These are phyloP conservation scores for Candida loeiensis DNA, from an alignment of 805 yeast genomes.

Conservation along the genomic window DNA sequence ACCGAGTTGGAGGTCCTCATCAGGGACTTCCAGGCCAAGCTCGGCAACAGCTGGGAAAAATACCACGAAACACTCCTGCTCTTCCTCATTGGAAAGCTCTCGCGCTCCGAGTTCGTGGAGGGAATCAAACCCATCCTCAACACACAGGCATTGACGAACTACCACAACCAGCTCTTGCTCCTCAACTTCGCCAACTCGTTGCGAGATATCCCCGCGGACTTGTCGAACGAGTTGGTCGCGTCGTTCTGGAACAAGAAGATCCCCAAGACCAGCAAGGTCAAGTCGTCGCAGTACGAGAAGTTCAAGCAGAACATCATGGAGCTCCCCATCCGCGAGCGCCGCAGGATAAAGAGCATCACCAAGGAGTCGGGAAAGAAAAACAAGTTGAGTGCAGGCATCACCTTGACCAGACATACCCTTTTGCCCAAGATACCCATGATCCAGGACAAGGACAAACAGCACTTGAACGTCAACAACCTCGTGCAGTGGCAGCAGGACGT, in stretches of 20 bases:
- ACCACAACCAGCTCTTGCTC: slow-evolving; percentile 80
- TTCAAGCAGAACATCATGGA: slow-evolving; percentile 85
- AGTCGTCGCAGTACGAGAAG: slow-evolving; percentile 70
- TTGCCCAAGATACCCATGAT: slow-evolving; percentile 84
- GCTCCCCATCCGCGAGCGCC: slow-evolving; percentile 77
- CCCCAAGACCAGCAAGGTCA: slow-evolving; percentile 46
- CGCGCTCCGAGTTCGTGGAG: slow-evolving; percentile 67
- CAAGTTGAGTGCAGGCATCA: slow-evolving; percentile 63
- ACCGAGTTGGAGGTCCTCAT: slow-evolving; percentile 49
- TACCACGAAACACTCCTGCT: slow-evolving; percentile 76
- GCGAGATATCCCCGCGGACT: slow-evolving; percentile 67
- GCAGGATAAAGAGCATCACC: slow-evolving; percentile 78
- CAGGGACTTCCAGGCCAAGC: slow-evolving; percentile 62
- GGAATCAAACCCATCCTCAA: slow-evolving; percentile 55
- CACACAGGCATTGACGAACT: slow-evolving; percentile 45
- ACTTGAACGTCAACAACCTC: slow-evolving; percentile 46
- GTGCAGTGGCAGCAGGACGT: slow-evolving; percentile 92
- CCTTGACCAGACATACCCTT: slow-evolving; percentile 67
- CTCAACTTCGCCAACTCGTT: slow-evolving; percentile 82
- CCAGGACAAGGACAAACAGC: slow-evolving; percentile 46
- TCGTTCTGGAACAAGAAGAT: slow-evolving; percentile 48
- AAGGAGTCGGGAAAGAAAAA: slow-evolving; percentile 79
- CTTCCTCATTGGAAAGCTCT: slow-evolving; percentile 74
- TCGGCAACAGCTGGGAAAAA: slow-evolving; percentile 82
- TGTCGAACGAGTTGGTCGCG: slow-evolving; percentile 37